phyloP scores from a whole-genome alignment of 2,329 filamentous ascomycete species.

The Daldinia sp. region DNA sequence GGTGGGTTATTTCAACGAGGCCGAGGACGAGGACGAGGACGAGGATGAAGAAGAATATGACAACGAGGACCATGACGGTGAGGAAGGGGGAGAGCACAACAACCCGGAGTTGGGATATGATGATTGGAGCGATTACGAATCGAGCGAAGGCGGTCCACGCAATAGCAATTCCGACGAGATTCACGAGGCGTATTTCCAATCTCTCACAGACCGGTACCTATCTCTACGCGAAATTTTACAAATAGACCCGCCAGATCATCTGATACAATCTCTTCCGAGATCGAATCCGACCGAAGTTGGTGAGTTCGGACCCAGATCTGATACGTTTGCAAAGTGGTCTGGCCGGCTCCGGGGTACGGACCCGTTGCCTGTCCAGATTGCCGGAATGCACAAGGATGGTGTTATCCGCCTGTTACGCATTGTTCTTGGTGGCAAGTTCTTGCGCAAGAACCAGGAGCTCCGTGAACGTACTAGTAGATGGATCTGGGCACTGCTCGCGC shows the following conservation, averaged over 20 bases:
- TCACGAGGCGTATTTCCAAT: constrained; percentile 71
- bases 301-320: constrained; percentile 59
- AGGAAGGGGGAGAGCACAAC: constrained; percentile 38
- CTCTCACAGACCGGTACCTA: constrained; percentile 71
- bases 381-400: constrained; percentile 71
- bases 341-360: constrained; percentile 60
- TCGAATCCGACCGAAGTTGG: constrained; percentile 65
- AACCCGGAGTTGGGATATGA: constrained; percentile 32
- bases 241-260: constrained; percentile 60
- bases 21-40: constrained; percentile 41
- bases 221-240: constrained; percentile 70
- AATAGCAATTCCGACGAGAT: constrained; percentile 53
- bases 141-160: constrained; percentile 38
- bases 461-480: constrained; percentile 77
- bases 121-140: constrained; percentile 46
- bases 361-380: constrained; percentile 66
- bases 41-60: constrained; percentile 44
- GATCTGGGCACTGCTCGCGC: constrained; percentile 84
- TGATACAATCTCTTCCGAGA: constrained; percentile 61
- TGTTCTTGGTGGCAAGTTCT: constrained; percentile 69
- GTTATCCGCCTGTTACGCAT: constrained; percentile 73
- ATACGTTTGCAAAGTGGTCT: constrained; percentile 61
- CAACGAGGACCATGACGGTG: constrained; percentile 33
- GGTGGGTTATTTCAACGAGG: constrained; percentile 46
- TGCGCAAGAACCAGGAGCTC: constrained; percentile 66